phyloP scores from a whole-genome alignment of 805 yeast genomes.

The Nakazawaea populi region DNA sequence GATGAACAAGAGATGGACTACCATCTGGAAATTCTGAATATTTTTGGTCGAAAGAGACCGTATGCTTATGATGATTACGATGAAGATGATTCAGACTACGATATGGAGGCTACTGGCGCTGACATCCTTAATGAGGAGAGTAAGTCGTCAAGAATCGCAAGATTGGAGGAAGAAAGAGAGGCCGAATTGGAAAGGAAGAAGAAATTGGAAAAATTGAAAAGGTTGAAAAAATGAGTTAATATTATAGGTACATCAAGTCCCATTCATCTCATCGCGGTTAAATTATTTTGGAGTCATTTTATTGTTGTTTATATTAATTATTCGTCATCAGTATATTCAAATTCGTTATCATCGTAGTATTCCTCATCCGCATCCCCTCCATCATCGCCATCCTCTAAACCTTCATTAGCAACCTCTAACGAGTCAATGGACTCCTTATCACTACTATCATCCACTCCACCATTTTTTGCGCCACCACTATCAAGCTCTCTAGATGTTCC shows the following conservation, averaged over 20 bases:
- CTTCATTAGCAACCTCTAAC: slow-evolving; percentile 8
- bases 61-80: slow-evolving; percentile 39
- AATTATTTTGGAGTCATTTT: not conserved
- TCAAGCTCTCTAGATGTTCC: not conserved
- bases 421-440: slow-evolving; percentile 8
- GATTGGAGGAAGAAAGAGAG: slow-evolving; percentile 71
- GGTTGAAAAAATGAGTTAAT: not conserved
- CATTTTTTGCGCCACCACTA: not conserved
- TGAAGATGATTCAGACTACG: slow-evolving; percentile 41
- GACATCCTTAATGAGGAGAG: slow-evolving; percentile 84
- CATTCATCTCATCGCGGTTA: not conserved
- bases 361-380: slow-evolving; percentile 9
- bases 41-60: slow-evolving; percentile 59
- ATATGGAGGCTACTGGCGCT: slow-evolving; percentile 94
- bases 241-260: not conserved
- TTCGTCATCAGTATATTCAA: slow-evolving; percentile 33
- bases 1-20: slow-evolving; percentile 39
- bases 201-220: slow-evolving; percentile 37
- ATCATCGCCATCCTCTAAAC: not conserved
- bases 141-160: slow-evolving; percentile 60
- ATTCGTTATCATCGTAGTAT: slow-evolving; percentile 33
- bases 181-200: slow-evolving; percentile 49
- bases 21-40: slow-evolving; percentile 79
- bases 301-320: not conserved
- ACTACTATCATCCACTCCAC: not conserved